phyloP scores from a whole-genome alignment of 306 rosid species.

The Pterocarpus santalinus region DNA sequence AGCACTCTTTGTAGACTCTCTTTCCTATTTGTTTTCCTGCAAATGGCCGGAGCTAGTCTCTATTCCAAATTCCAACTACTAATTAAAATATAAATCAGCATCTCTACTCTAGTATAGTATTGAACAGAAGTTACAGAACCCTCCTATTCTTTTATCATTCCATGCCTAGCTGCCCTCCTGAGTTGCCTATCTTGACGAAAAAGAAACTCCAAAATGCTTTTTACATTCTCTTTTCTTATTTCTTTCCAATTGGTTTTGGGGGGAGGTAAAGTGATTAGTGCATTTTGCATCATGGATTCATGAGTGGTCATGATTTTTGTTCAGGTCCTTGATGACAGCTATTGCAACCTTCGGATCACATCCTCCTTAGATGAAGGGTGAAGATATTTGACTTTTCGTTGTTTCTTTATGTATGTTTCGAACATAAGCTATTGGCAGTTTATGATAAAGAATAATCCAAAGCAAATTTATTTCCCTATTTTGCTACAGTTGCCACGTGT shows the following conservation, averaged over 20 bases:
- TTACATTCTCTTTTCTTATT: neutral
- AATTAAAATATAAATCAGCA: slow-evolving; percentile 31
- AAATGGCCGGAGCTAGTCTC: slow-evolving; percentile 40
- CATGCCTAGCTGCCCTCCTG: slow-evolving; percentile 24
- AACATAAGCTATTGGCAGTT: slow-evolving; percentile 50
- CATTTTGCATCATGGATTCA: slow-evolving; percentile 35
- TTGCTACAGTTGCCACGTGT: slow-evolving; percentile 36
- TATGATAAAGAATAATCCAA: slow-evolving; percentile 46
- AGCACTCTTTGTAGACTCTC: neutral
- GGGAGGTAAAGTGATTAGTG: slow-evolving; percentile 24
- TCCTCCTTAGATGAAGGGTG: neutral
- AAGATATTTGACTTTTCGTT: slow-evolving; percentile 42
- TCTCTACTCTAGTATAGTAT: slow-evolving; percentile 27
- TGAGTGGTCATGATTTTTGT: slow-evolving; percentile 34
- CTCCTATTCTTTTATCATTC: slow-evolving; percentile 41
- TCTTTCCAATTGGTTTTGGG: neutral
- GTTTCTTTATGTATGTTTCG: slow-evolving; percentile 31
- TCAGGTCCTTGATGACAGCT: slow-evolving; percentile 39
- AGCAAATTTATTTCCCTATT: slow-evolving; percentile 22
- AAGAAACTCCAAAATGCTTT: slow-evolving; percentile 54
- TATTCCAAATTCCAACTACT: slow-evolving; percentile 53
- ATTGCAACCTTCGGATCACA: slow-evolving; percentile 44
- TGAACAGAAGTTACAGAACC: slow-evolving; percentile 6
- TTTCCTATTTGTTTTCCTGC: slow-evolving; percentile 45
- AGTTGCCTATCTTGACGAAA: slow-evolving; percentile 59